Conservation (phyloP, 2,329 filamentous ascomycete species). For the Xylariaceae sp. region DNA sequence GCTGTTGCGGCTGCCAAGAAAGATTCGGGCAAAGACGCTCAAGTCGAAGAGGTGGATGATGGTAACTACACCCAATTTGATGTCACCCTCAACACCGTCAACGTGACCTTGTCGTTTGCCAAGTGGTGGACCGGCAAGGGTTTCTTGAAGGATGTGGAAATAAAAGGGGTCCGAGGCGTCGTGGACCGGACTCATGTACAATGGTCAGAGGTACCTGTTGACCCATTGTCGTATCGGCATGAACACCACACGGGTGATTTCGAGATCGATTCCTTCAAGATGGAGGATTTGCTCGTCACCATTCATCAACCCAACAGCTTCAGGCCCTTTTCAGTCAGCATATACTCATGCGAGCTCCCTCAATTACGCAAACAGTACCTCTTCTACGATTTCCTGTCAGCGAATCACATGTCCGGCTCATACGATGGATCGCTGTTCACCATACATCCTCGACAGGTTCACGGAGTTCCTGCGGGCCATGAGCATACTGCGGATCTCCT, state of each 20-base stretch:
- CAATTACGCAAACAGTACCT: slow-evolving; percentile 93
- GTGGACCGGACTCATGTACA: slow-evolving; percentile 82
- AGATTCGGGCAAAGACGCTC: slow-evolving; percentile 43
- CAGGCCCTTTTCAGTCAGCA: slow-evolving; percentile 91
- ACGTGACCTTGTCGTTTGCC: slow-evolving; percentile 93
- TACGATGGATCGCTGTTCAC: slow-evolving; percentile 96
- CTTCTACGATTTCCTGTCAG: slow-evolving; percentile 94
- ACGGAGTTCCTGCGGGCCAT: slow-evolving; percentile 67
- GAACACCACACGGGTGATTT: slow-evolving; percentile 90
- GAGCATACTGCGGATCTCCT: slow-evolving; percentile 53
- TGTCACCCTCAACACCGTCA: slow-evolving; percentile 88
- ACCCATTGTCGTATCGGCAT: slow-evolving; percentile 84
- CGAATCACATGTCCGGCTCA: slow-evolving; percentile 92
- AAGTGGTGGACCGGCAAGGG: slow-evolving; percentile 99
- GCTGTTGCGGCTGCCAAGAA: slow-evolving; percentile 76
- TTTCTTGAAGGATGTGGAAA: slow-evolving; percentile 83
- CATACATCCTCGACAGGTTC: slow-evolving; percentile 88
- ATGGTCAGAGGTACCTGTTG: slow-evolving; percentile 64
- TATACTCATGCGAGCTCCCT: slow-evolving; percentile 92
- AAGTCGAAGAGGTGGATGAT: slow-evolving; percentile 63
- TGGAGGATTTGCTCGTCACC: slow-evolving; percentile 89
- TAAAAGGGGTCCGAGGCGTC: slow-evolving; percentile 88
- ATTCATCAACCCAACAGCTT: slow-evolving; percentile 87
- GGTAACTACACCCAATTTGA: slow-evolving; percentile 98
- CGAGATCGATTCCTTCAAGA: slow-evolving; percentile 93